Percentiles rank a stretch among this genome's conserved stretches.
Evolutionary conservation across 495 filamentous ascomycete genomes (phyloP).

Genomic region (Annulohypoxylon bovei): DNA sequence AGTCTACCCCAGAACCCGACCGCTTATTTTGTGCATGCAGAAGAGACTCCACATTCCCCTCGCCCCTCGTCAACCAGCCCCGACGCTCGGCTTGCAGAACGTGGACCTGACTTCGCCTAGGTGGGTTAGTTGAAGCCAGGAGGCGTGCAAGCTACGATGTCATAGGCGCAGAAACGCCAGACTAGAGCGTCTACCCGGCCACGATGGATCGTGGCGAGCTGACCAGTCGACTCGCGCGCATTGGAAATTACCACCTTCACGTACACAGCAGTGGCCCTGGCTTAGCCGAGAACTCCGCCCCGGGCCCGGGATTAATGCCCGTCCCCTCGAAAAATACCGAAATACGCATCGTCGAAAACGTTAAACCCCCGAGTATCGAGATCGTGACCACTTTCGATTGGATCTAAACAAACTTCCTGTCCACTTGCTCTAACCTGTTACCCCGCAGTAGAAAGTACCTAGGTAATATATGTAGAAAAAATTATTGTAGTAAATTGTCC

Average conservation of each 20-base stretch:
- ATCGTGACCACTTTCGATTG: slow-evolving; percentile 16
- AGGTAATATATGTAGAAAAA: not conserved
- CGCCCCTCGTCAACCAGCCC: slow-evolving; percentile 11
- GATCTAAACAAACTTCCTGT: not conserved
- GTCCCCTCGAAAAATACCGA: slow-evolving; percentile 5
- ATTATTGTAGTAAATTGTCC: not conserved
- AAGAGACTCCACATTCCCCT: slow-evolving; percentile 30
- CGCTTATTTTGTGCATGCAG: slow-evolving; percentile 10
- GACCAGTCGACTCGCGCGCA: slow-evolving; percentile 38
- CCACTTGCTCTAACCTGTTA: not conserved
- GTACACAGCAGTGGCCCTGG: too few species aligned
- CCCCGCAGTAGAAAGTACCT: slow-evolving; percentile 32
- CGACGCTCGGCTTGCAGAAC: slow-evolving; percentile 7
- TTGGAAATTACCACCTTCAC: slow-evolving; percentile 26
- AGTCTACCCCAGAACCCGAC: not conserved
- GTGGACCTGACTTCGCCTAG: not conserved
- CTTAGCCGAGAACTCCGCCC: slow-evolving; percentile 23
- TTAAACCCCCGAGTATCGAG: slow-evolving; percentile 29
- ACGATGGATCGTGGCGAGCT: not conserved
- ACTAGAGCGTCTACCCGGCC: not conserved
- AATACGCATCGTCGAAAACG: slow-evolving; percentile 20
- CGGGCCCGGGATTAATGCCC: slow-evolving; percentile 24
- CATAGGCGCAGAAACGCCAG: slow-evolving; percentile 12
- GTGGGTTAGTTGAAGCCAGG: not conserved
- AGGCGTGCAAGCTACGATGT: slow-evolving; percentile 16